Evolutionary conservation across 441 rosid species (phyloP), one percentile per base, ranked within the genome.

Genomic region (Gossypium schwendimanii): DNA sequence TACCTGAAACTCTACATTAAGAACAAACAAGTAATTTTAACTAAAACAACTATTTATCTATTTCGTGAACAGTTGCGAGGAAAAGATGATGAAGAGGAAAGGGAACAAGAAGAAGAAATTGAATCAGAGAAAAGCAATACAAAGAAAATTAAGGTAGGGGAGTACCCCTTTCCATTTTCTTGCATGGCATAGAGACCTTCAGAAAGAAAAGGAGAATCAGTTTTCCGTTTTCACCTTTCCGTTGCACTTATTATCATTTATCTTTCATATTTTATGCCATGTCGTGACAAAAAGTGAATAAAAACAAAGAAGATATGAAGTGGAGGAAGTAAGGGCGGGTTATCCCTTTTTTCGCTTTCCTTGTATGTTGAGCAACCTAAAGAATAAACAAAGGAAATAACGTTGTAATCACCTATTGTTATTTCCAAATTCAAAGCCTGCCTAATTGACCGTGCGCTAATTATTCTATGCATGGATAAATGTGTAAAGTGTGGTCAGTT

Each of bases 111-210:
- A 2, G 82, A 75, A 26, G 82, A 74, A 78, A 76, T 31, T n/a
- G 74, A 75, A 3, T 24, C 2, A 18, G 77, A 80, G 63, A 80
- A 82, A 75, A 84, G 71, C 39, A 64, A 50, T 64, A 71, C 78
- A 61, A 87, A 81, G 80, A 87, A 82, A 77, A 68, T 68, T 63
- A 87, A 89, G 91, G 96, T 86, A 71, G 36, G 62, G 23, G 23
- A 20, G 45, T 73, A 63, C 50, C 55, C 12, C 26, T 60, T 45
- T 45, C 24, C 8, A 3, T 66, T 55, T 14, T 55, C 31, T 33
- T 64, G 33, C 18, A 20, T 64, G 69, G 23, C 45, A 2, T 44
- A 41, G 20, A 21, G 28, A 44, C 54, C 54, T 10, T 39, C 15
- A 6, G 6, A 14, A 28, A 28, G 66, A 62, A 64, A 41, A 64